A percentile compares a stretch with the other conserved stretches of the same genome.
phyloP scores from a whole-genome alignment of 2,329 filamentous ascomycete genomes.

The Hysterium pulicare region DNA sequence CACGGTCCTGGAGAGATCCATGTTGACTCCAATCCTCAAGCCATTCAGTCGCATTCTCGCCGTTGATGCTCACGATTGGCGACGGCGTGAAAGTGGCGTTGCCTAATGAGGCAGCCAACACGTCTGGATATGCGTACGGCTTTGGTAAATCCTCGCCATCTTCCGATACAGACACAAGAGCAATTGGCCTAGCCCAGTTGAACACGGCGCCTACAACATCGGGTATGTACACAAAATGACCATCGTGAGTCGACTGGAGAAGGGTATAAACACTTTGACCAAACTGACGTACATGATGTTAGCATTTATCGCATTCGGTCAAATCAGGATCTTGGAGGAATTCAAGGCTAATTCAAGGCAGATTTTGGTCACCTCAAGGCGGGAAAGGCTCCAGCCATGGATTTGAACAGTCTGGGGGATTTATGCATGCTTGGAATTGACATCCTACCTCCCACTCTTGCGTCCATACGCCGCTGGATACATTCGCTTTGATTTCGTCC shows the following conservation, averaged over 20 bases:
- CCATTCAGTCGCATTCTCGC: conserved; percentile 50
- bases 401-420: too few species aligned
- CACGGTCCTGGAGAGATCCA: conserved; percentile 53
- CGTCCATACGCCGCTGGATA: conserved; percentile 33
- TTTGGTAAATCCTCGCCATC: conserved; percentile 61
- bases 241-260: conserved; percentile 58
- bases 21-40: conserved; percentile 48
- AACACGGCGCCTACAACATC: conserved; percentile 53
- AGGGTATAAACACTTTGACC: conserved; percentile 49
- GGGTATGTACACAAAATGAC: conserved; percentile 59
- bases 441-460: conserved; percentile 40
- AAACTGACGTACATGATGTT: conserved; percentile 17
- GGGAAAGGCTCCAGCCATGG: too few species aligned
- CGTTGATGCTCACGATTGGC: conserved; percentile 55
- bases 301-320: too few species aligned
- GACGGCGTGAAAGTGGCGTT: conserved; percentile 45
- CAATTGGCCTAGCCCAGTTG: conserved; percentile 47
- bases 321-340: background rate
- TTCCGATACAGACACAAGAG: conserved; percentile 58
- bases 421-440: too few species aligned
- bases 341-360: background rate
- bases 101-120: conserved; percentile 40
- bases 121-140: conserved; percentile 53
- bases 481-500: conserved; percentile 38
- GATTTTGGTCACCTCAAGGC: too few species aligned